A percentile compares a stretch with the other conserved stretches of the same genome.
These are phyloP conservation scores for Dioscorea cayenensis DNA, from an alignment of 116 monocot species.

Conservation along the genomic window DNA sequence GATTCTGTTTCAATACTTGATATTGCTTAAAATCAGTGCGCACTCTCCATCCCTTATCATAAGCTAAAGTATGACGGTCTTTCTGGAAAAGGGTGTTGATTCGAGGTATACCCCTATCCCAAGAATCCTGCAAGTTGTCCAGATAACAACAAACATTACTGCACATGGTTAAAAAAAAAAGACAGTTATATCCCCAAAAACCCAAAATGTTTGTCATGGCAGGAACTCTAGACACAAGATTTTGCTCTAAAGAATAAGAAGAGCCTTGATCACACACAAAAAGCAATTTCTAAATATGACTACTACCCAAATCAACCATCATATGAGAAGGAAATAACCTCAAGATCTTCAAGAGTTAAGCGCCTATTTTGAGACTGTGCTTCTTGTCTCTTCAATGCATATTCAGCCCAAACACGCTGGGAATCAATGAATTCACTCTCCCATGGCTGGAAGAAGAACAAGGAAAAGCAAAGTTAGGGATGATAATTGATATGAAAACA, in stretches of 20 bases:
- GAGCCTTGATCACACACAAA: too few relatives aligned
- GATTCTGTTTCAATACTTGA: constrained; percentile 97
- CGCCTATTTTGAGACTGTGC: constrained; percentile 97
- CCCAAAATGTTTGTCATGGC: too few relatives aligned
- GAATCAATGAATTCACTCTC: constrained; percentile 99
- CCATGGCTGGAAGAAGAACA: constrained; percentile 59
- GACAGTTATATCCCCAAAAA: neutral
- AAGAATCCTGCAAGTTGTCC: constrained; percentile 66
- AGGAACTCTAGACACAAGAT: too few relatives aligned
- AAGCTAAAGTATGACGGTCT: constrained; percentile 95
- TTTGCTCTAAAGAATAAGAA: too few relatives aligned
- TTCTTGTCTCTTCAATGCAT: constrained; percentile 98
- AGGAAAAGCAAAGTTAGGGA: neutral
- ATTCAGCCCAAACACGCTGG: constrained; percentile 99
- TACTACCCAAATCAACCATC: too few relatives aligned
- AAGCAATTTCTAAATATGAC: too few relatives aligned
- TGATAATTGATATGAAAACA: neutral
- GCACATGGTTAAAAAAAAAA: neutral
- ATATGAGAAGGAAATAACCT: constrained; percentile 29
- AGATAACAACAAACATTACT: neutral
- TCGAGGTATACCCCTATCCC: constrained; percentile 96
- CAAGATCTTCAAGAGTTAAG: constrained; percentile 96
- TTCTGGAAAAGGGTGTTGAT: constrained; percentile 99
- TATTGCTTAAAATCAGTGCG: constrained; percentile 99
- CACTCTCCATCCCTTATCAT: constrained; percentile 99